Percentiles rank a stretch among this genome's conserved stretches.
These are phyloP conservation scores for Leccinum imitatum DNA, from an alignment of 768 basidiomycete species.

Conservation along the genomic window DNA sequence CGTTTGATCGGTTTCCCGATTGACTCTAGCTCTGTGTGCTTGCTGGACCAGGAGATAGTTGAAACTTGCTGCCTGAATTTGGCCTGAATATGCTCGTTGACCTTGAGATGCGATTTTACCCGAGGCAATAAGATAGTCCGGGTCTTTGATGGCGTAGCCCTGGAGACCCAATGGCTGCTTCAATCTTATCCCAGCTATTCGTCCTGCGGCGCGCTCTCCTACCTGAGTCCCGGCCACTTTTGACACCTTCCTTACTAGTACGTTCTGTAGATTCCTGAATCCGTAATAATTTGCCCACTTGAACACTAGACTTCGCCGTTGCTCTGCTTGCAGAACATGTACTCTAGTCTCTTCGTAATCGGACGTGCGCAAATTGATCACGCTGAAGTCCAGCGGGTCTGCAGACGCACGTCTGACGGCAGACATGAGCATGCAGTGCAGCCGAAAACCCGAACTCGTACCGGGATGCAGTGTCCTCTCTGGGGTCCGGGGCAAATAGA, in stretches of 20 bases:
- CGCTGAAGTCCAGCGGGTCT: constrained; percentile 46
- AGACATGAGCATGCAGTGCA: constrained; percentile 67
- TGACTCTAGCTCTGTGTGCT: constrained; percentile 23
- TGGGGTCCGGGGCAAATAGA: constrained; percentile 21
- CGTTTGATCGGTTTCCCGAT: constrained; percentile 36
- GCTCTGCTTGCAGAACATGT: constrained; percentile 45
- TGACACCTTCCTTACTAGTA: constrained; percentile 84
- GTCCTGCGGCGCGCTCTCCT: constrained; percentile 63
- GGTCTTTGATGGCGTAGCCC: constrained; percentile 97
- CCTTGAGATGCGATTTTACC: constrained; percentile 84
- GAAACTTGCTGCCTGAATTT: constrained; percentile 68
- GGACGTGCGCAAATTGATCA: constrained; percentile 62
- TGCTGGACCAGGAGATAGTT: constrained; percentile 22
- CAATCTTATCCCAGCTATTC: constrained; percentile 24
- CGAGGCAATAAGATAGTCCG: constrained; percentile 88
- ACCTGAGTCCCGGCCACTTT: constrained; percentile 69
- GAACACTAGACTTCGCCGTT: constrained; percentile 68
- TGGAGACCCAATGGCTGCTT: constrained; percentile 57
- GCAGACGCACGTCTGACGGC: constrained; percentile 45
- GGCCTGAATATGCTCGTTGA: constrained; percentile 53
- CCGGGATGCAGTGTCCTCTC: constrained; percentile 71
- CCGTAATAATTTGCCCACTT: constrained; percentile 95
- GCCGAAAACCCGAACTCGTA: constrained; percentile 89
- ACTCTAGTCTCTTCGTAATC: constrained; percentile 68
- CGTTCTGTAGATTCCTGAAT: constrained; percentile 93